A percentile compares a stretch with the other conserved stretches of the same genome.
phyloP scores from a whole-genome alignment of 2,329 filamentous ascomycete species.

The Nannizziopsis arthrosporioides region DNA sequence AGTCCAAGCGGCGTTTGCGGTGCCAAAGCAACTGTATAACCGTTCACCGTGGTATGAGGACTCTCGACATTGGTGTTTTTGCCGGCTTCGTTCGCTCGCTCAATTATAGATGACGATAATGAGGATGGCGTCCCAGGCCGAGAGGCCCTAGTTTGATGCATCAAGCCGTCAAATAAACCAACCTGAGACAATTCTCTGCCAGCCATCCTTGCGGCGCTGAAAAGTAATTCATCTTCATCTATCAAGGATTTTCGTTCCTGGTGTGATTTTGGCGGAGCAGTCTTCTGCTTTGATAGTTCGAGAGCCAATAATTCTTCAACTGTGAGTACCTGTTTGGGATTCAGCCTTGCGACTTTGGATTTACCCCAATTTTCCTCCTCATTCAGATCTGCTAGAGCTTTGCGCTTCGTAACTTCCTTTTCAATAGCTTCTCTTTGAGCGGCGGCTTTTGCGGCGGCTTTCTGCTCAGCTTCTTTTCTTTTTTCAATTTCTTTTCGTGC shows the following conservation, averaged over 20 bases:
- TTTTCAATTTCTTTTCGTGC: conserved; percentile 13
- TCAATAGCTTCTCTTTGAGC: conserved; percentile 13
- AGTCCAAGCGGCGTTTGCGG: conserved; percentile 29
- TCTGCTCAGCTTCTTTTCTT: conserved; percentile 11
- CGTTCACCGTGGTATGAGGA: conserved; percentile 23
- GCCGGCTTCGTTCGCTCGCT: conserved; percentile 2
- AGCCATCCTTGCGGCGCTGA: conserved; percentile 32
- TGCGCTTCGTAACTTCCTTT: conserved; percentile 15
- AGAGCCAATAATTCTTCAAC: conserved; percentile 15
- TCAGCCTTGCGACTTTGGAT: conserved; percentile 10
- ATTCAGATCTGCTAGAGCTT: conserved; percentile 1
- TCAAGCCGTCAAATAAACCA: conserved; percentile 23
- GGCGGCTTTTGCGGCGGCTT: conserved; percentile 8
- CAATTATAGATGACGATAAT: conserved; percentile 2
- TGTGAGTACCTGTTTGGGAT: conserved; percentile 9
- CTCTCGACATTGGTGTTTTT: conserved; percentile 14
- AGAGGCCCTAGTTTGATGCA: conserved; percentile 18
- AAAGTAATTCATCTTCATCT: conserved; percentile 33
- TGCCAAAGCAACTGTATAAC: conserved; percentile 33
- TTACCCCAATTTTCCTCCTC: conserved; percentile 6
- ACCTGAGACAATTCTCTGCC: conserved; percentile 31
- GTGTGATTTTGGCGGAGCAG: conserved; percentile 5
- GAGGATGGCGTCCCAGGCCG: conserved; percentile 7
- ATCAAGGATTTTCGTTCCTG: conserved; percentile 17
- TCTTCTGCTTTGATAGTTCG: conserved; percentile 9